Percentiles rank a stretch among this genome's conserved stretches.
Conservation (phyloP, 225 moss, liverwort and hornwort genomes). For the Pseudisothecium myosuroides region DNA sequence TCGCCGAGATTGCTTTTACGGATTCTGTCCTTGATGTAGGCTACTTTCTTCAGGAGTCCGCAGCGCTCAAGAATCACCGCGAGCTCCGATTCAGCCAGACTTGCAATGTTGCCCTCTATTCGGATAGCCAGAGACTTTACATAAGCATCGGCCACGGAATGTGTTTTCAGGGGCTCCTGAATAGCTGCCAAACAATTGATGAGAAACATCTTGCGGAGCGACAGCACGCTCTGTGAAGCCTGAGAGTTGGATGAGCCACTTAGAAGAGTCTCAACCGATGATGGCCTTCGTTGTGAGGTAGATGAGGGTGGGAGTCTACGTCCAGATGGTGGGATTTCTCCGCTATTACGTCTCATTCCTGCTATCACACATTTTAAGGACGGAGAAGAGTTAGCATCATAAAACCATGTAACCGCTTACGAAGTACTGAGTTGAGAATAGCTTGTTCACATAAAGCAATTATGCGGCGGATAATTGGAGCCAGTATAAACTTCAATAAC, state of each 20-base stretch:
- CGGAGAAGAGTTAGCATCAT: background rate
- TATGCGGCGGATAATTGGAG: background rate
- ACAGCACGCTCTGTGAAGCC: conserved; percentile 49
- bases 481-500: background rate
- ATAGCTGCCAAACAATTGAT: conserved; percentile 91
- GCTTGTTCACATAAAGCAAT: background rate
- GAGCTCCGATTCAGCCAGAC: conserved; percentile 76
- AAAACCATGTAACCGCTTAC: background rate
- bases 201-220: conserved; percentile 72
- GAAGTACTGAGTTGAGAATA: background rate
- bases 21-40: conserved; percentile 69
- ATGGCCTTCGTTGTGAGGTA: conserved; percentile 50
- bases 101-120: conserved; percentile 70
- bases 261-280: conserved; percentile 54
- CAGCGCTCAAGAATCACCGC: conserved; percentile 75
- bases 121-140: conserved; percentile 50
- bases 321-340: conserved; percentile 55
- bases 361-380: background rate
- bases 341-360: conserved; percentile 55
- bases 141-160: conserved; percentile 58
- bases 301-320: conserved; percentile 51
- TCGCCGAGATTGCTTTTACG: conserved; percentile 52
- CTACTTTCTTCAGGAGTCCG: conserved; percentile 81
- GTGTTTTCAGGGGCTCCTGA: conserved; percentile 76
- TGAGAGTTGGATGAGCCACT: conserved; percentile 24